phyloP scores from a whole-genome alignment of 768 basidiomycete species.

The Paxillus involutus region DNA sequence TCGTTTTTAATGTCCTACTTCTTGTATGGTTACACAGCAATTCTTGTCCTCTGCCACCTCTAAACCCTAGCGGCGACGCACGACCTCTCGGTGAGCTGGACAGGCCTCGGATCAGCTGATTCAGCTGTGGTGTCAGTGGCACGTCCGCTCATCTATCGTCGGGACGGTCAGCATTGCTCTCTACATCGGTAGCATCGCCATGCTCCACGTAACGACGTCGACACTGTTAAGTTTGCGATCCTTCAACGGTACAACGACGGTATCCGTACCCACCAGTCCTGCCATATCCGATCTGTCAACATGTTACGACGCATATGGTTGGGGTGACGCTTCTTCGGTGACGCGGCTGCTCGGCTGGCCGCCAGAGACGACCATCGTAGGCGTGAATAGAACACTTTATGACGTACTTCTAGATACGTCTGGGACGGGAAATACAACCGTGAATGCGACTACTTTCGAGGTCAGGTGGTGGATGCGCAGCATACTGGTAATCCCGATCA shows the following conservation, averaged over 20 bases:
- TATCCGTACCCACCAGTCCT: not conserved
- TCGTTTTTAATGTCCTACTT: too few species aligned
- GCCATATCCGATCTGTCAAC: not conserved
- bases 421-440: not conserved
- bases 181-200: slow-evolving; percentile 13
- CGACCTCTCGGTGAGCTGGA: too few species aligned
- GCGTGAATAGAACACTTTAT: not conserved
- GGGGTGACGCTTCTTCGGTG: not conserved
- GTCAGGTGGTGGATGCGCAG: not conserved
- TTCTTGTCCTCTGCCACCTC: too few species aligned
- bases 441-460: not conserved
- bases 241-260: slow-evolving; percentile 6
- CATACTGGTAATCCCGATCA: not conserved
- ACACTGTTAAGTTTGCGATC: slow-evolving; percentile 6
- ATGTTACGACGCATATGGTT: not conserved
- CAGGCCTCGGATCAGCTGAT: too few species aligned
- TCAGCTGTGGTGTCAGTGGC: too few species aligned
- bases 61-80: too few species aligned
- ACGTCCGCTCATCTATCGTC: too few species aligned
- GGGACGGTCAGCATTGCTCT: too few species aligned
- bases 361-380: not conserved
- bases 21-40: too few species aligned
- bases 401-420: too few species aligned
- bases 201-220: slow-evolving; percentile 13
- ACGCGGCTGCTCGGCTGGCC: not conserved